Evolutionary conservation across 805 yeast genomes (phyloP), one percentile per base, ranked within the genome.

Genomic region (Komagataella populi): DNA sequence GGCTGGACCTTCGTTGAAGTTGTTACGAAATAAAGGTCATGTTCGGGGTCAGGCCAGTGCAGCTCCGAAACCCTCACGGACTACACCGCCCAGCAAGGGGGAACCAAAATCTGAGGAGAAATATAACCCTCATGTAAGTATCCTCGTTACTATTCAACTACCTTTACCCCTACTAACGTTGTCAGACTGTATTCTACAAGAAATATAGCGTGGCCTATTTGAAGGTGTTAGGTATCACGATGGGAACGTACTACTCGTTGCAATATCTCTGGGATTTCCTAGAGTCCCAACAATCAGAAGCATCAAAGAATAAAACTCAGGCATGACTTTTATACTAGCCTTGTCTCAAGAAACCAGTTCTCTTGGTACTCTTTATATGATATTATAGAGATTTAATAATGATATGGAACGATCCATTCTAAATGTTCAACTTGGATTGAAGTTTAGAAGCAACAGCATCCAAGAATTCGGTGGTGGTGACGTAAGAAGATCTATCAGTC

Each of bases 401-500:
- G 23, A 20, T 39, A 46, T 45, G n/a, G n/a, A 24, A 16, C n/a
- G 44, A 10, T 51, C 16, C 44, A 49, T 45, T 44, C 18, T 36
- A 30, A 30, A 20, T 12, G 36, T 43, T 24, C 14, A 43, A 23
- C 43, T n/a, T 44, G 48, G 46, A 30, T 45, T 18, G 45, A 47
- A 44, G 24, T 48, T 43, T 48, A 44, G 71, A 72, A 56, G 84
- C 83, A 59, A 86, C 93, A 45, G 89, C 88, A 55, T 83, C 85
- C 57, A 86, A 71, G 65, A 86, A 86, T 62, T 83, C 90, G 54
- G 80, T 76, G 50, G 91, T 85, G 54, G 84, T 80, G 49, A 83
- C 91, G 58, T 79, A 84, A 46, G 81, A 70, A 7, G 72, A 68
- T 67, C 86, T 76, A 48, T 75, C 77, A 53, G 80, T 73, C 56